Percentiles rank a stretch among this genome's conserved stretches.
Evolutionary conservation across 2,329 filamentous ascomycete genomes (phyloP).

Genomic region (Sarocladiaceae sp.): DNA sequence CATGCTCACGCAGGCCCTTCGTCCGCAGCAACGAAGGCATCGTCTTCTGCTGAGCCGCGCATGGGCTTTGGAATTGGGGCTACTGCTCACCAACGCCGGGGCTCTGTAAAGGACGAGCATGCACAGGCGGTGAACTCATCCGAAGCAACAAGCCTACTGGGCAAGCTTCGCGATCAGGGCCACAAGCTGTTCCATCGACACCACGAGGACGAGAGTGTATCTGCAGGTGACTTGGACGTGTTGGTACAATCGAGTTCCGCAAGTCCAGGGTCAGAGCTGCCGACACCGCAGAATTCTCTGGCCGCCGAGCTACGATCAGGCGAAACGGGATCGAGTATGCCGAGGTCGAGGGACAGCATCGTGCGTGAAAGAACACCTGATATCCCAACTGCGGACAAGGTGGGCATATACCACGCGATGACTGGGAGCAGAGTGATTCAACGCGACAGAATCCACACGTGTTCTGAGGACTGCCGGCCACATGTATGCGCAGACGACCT

Average conservation of each 20-base stretch:
- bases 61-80: background rate
- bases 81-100: background rate
- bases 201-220: background rate
- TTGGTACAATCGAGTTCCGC: background rate
- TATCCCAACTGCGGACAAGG: background rate
- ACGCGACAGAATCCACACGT: background rate
- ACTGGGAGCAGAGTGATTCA: background rate
- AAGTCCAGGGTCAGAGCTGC: background rate
- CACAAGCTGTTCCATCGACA: background rate
- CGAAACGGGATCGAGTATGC: background rate
- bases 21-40: background rate
- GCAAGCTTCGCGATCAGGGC: background rate
- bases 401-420: background rate
- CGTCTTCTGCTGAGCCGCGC: background rate
- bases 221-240: background rate
- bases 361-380: background rate
- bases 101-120: background rate
- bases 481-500: constrained; percentile 1
- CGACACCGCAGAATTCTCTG: background rate
- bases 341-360: background rate
- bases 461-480: constrained; percentile 4
- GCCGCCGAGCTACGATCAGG: background rate
- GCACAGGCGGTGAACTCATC: background rate
- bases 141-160: background rate
- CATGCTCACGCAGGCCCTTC: too few species aligned